These are phyloP conservation scores for Dichotomopilus funicola DNA, from an alignment of 2,329 filamentous ascomycete species.

Conservation along the genomic window DNA sequence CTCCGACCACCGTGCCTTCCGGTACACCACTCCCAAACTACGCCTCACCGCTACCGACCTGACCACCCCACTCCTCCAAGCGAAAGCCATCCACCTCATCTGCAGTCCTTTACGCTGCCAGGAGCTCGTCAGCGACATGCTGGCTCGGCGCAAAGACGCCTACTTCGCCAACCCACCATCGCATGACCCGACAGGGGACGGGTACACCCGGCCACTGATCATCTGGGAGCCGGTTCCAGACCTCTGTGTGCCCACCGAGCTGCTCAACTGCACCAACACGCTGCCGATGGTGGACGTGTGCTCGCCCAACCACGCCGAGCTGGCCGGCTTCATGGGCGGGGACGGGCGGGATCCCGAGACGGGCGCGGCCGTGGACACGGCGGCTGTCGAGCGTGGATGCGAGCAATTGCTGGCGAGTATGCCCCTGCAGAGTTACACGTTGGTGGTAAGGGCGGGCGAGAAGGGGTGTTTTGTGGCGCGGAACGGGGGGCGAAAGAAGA, in stretches of 20 bases:
- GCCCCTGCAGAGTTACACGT: conserved; percentile 57
- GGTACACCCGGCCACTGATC: conserved; percentile 59
- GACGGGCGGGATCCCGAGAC: conserved; percentile 47
- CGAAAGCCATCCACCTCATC: conserved; percentile 79
- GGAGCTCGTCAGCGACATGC: conserved; percentile 66
- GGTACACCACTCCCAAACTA: conserved; percentile 80
- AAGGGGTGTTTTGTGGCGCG: conserved; percentile 62
- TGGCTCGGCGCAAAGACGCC: conserved; percentile 43
- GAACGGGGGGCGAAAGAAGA: conserved; percentile 48
- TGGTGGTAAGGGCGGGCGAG: conserved; percentile 66
- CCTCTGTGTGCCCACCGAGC: conserved; percentile 65
- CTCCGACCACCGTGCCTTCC: conserved; percentile 67
- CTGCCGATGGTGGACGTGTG: conserved; percentile 56
- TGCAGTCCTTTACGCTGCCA: conserved; percentile 74
- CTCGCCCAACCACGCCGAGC: conserved; percentile 79
- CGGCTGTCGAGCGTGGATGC: conserved; percentile 51
- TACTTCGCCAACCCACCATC: not conserved
- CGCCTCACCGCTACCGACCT: conserved; percentile 71
- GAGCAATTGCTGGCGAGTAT: conserved; percentile 58
- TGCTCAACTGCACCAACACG: conserved; percentile 58
- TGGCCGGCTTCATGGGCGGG: conserved; percentile 76
- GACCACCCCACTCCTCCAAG: conserved; percentile 55
- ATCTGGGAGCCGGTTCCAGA: conserved; percentile 96
- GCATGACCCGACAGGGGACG: conserved; percentile 12
- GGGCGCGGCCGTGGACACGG: conserved; percentile 42